Percentiles rank a stretch among this genome's conserved stretches.
phyloP scores from a whole-genome alignment of 257 asterid genomes.

The Capsicum baccatum region DNA sequence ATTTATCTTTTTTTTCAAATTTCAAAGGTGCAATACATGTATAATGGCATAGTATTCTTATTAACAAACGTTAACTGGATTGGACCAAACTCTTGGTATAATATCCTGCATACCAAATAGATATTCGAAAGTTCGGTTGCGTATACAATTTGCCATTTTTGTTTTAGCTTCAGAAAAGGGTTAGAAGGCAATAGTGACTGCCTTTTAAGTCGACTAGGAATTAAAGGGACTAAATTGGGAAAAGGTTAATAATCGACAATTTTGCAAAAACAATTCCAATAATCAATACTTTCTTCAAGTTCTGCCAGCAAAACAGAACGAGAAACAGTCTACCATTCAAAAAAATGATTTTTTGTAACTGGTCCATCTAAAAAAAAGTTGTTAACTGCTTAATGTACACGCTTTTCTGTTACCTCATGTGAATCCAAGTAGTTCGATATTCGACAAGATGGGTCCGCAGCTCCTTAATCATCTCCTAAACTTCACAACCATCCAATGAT shows the following conservation, averaged over 20 bases:
- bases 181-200: neutral
- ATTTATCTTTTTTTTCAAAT: neutral
- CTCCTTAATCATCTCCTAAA: neutral
- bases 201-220: neutral
- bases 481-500: neutral
- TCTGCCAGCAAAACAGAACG: neutral
- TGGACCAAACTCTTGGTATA: too few species aligned
- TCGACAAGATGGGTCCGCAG: neutral
- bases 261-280: neutral
- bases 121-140: too few species aligned
- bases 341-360: neutral
- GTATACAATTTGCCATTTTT: too few species aligned
- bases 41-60: neutral
- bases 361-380: neutral
- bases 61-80: too few species aligned
- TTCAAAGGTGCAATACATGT: neutral
- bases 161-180: too few species aligned
- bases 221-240: neutral
- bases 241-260: neutral
- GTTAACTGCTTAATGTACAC: neutral
- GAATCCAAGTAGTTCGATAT: conserved; percentile 7
- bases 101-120: too few species aligned
- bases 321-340: conserved; percentile 6
- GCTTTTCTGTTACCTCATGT: neutral
- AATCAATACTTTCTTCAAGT: neutral